Evolutionary conservation across 208 protist species (phyloP), one percentile per base, ranked within the genome.

Genomic region (Leishmania lainsoni): DNA sequence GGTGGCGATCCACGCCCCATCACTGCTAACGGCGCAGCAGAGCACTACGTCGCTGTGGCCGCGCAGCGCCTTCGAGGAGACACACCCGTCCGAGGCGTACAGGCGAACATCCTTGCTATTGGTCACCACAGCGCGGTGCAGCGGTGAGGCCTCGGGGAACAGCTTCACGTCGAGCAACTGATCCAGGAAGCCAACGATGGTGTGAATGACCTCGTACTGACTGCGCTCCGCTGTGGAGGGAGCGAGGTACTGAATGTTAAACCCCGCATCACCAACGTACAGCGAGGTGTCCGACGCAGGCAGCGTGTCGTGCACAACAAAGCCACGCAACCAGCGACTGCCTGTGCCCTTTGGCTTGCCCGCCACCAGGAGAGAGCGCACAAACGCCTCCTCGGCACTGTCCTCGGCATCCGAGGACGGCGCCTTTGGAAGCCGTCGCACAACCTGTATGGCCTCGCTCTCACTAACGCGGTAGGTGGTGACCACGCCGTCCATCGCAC

Each of bases 41-140:
- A 98, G 86, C 39, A 98, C 94, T 39, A 96, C 86, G 76, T 98
- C 96, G 45, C 73, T 72, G 83, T 98, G 96, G 2, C 95, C 96
- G 65, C 86, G 87, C 69, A 98, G 90, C 39, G 81, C 79, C 45
- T 80, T 78, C 48, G 88, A 81, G 0, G 93, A 96, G 70, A 97
- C 85, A 75, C 91, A 94, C 49, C 90, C 91, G 29, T 74, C 66
- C 5, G 83, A 81, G 3, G 80, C 71, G 83, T 93, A 97, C 58
- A 96, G 91, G 26, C 90, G 87, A n/a, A 97, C 92, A 29, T 95
- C 93, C 56, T 93, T 94, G 83, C 92, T 96, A 84, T 98, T 98
- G 68, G 88, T 97, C 63, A 97, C 93, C 26, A 97, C 84, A 10
- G 93, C 78, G 35, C 91, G 91, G 42, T 93, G 83, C 76, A 81